These are phyloP conservation scores for Neofusicoccum kwambonambiense DNA, from an alignment of 2,329 filamentous ascomycete genomes.

Conservation along the genomic window DNA sequence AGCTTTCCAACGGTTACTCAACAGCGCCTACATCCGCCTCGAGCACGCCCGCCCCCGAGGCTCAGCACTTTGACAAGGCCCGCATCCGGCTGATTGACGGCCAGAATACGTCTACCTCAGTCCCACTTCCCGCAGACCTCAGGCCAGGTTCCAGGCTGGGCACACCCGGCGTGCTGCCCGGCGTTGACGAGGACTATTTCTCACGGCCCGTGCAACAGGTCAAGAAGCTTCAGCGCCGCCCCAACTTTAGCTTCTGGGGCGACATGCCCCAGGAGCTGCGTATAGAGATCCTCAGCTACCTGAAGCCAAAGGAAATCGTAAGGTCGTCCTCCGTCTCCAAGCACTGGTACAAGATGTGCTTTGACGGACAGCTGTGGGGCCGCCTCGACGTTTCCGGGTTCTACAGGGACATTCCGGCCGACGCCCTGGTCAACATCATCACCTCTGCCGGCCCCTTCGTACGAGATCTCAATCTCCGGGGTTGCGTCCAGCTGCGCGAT, in stretches of 20 bases:
- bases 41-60: conserved; percentile 46
- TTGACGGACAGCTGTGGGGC: conserved; percentile 92
- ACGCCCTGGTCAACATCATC: conserved; percentile 82
- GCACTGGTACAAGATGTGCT: conserved; percentile 78
- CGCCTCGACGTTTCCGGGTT: conserved; percentile 79
- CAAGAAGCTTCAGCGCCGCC: conserved; percentile 34
- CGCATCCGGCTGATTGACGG: conserved; percentile 57
- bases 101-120: conserved; percentile 50
- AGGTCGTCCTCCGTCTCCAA: conserved; percentile 74
- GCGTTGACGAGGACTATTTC: conserved; percentile 48
- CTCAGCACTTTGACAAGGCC: conserved; percentile 53
- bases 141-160: conserved; percentile 47
- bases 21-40: conserved; percentile 56
- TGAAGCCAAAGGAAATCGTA: conserved; percentile 79
- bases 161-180: conserved; percentile 24
- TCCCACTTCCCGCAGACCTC: conserved; percentile 64
- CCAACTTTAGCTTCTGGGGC: conserved; percentile 69
- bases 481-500: conserved; percentile 85
- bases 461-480: conserved; percentile 83
- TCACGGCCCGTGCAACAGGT: conserved; percentile 39
- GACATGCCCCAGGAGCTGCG: conserved; percentile 80
- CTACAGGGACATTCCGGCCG: conserved; percentile 81
- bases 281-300: conserved; percentile 71
- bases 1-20: conserved; percentile 56
- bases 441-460: conserved; percentile 84